Base-by-base conservation (phyloP, 2,329 filamentous ascomycete genomes). In the Cercospora canescens region DNA sequence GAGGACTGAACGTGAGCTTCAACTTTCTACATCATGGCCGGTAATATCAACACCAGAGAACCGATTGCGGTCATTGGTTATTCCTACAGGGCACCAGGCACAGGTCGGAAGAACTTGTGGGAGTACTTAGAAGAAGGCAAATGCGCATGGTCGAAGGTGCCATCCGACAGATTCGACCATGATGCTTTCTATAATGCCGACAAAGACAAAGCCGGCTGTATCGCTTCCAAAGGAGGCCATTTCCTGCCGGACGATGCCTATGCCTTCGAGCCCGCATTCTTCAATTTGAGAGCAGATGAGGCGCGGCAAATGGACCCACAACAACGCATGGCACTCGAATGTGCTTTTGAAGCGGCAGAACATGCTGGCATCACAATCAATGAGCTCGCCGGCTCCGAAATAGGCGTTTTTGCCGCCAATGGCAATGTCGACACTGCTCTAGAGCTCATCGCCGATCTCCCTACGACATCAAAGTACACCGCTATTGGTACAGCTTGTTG, bases 361-460 rank as follows among this genome's bases (percentile, higher is more conserved):
- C 54, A 68, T 14, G 91, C 94, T 5, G 68, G 68, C 12, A 58
- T 62, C 5, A n/a, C 39, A 8, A 41, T 68, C 12, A 34, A 48
- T 18, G 56, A 32, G 7, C 28, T 68, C 8, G 63, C 62, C 28
- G 68, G 66, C 37, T 37, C 59, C 14, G 34, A 65, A 11, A 63
- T 61, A 2, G 62, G 66, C 14, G 66, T 70, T 6, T 70, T 63
- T 35, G 64, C 68, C 11, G 70, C 67, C 7, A 52, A 41, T 16
- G 41, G 50, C 61, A 28, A 14, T 7, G 12, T 18, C 1, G 59
- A 61, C 1, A 26, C 12, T 32, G 57, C 24, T 28, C 34, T n/a
- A n/a, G 11, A 30, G 2, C 11, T n/a, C 1, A n/a, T 60, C 26
- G 21, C 9, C 24, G 59, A 61, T 45, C n/a, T 18, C 1, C 11